These are phyloP conservation scores for Colletotrichum somersetense DNA, from an alignment of 2,329 filamentous ascomycete genomes.

Conservation along the genomic window DNA sequence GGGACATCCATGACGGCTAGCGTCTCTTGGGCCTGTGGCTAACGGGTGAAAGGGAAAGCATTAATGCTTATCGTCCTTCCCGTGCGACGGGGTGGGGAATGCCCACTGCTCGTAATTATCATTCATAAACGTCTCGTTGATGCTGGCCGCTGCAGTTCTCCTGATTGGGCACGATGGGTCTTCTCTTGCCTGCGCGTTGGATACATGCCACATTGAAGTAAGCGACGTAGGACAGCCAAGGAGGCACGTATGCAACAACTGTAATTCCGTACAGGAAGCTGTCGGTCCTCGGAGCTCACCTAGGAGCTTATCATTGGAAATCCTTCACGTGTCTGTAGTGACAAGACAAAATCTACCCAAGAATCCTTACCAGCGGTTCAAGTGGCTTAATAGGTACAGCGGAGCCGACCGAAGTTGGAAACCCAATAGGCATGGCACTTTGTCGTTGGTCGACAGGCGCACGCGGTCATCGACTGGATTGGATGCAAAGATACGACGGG, in stretches of 20 bases:
- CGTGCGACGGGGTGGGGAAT: not conserved
- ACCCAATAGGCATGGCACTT: conserved; percentile 27
- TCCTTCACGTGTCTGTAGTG: not conserved
- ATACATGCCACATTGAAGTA: conserved; percentile 9
- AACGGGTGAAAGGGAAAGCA: no score
- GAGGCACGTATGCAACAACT: not conserved
- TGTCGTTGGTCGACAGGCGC: conserved; percentile 13
- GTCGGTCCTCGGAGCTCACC: conserved; percentile 23
- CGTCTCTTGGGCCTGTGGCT: not conserved
- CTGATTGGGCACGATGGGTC: not conserved
- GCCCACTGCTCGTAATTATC: not conserved
- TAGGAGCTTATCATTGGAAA: conserved; percentile 24
- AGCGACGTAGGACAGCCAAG: conserved; percentile 25
- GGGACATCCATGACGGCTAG: conserved; percentile 24
- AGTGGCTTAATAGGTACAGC: conserved; percentile 21
- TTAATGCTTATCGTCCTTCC: not conserved
- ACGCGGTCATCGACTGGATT: conserved; percentile 40
- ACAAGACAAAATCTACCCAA: not conserved
- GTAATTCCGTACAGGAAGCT: not conserved
- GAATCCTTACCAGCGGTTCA: not conserved
- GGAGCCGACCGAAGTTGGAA: conserved; percentile 41
- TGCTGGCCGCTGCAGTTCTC: not conserved
- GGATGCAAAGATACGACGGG: conserved; percentile 37
- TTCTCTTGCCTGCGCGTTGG: not conserved
- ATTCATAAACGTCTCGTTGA: not conserved